These are phyloP conservation scores for Lactarius trivialis DNA, from an alignment of 768 basidiomycete species.

Conservation along the genomic window DNA sequence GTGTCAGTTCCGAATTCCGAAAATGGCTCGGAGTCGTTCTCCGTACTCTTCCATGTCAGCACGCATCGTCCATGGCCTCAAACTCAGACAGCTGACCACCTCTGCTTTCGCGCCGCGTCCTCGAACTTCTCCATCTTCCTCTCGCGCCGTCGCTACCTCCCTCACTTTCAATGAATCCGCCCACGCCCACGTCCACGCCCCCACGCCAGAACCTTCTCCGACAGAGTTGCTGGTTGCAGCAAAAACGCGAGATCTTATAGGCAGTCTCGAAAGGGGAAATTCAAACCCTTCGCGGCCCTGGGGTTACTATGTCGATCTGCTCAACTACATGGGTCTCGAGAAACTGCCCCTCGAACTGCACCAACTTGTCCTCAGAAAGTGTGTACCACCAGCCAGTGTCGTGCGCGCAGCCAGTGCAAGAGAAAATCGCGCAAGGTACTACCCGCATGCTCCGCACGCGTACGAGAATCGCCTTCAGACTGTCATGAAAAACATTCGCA, in stretches of 20 bases:
- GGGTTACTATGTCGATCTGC: constrained; percentile 54
- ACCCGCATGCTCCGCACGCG: constrained; percentile 38
- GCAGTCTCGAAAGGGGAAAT: constrained; percentile 13
- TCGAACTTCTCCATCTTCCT: constrained; percentile 2
- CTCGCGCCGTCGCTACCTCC: constrained; percentile 6
- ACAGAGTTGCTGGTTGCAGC: constrained; percentile 18
- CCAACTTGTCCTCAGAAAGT: constrained; percentile 61
- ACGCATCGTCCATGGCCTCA: constrained; percentile 16
- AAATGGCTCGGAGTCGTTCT: neutral
- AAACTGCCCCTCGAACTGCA: constrained; percentile 58
- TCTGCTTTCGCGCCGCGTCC: neutral
- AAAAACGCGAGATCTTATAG: constrained; percentile 18
- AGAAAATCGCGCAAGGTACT: constrained; percentile 35
- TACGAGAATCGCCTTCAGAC: constrained; percentile 63
- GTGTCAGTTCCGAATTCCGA: neutral
- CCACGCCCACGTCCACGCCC: too few relatives aligned
- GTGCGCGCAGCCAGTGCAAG: constrained; percentile 42
- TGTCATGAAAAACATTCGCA: constrained; percentile 65
- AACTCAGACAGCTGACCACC: constrained; percentile 9
- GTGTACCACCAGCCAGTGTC: constrained; percentile 42
- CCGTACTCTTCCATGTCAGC: constrained; percentile 17
- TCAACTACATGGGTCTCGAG: constrained; percentile 42
- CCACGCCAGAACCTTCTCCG: constrained; percentile 11
- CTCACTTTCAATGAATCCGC: constrained; percentile 1
- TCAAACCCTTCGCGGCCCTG: constrained; percentile 47